Base-by-base conservation (phyloP, 108 stramenopile species). In the Stephanodiscus triporus region DNA sequence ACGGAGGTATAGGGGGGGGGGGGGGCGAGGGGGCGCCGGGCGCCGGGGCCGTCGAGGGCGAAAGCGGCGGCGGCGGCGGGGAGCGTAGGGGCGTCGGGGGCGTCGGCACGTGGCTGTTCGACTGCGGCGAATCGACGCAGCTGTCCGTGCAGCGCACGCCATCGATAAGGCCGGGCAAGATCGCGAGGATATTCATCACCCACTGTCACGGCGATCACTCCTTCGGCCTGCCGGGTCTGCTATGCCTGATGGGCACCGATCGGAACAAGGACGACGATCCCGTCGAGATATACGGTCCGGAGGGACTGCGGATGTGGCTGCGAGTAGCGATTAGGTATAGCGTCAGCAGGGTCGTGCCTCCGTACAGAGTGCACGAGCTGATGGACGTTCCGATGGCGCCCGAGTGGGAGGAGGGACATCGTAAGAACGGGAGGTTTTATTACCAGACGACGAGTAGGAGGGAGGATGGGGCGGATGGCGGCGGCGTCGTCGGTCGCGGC, bases 231-330 rank as follows among this genome's bases (percentile, higher is more conserved):
- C 95, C 96, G 9, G 97, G 97, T 9, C 67, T 99, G 11, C 75
- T 98, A 37, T 98, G 97, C 73, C 63, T 96, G 8, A 97, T 97
- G 89, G 97, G 97, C 19, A 92, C 89, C 62, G 91, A 97, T 73
- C 80, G 90, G 16, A 89, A 76, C 34, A 61, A 76, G 9, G 78
- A 81, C 19, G 72, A 72, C 22, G 82, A 60, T 64, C 91, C 85
- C 29, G 61, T 98, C 22, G 98, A 98, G 17, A 94, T 98, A 60
- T 98, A 97, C 73, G 98, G 98, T 2, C 98, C 98, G 17, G 91
- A 97, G 74, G 94, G 95, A 14, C 65, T 94, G 57, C 73, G 95
- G 2, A 82, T 86, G 86, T 94, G 90, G 91, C 76, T 95, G 45
- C 86, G 97, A 11, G 88, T 91, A 5, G 92, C 91, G n/a, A 85